phyloP scores from a whole-genome alignment of 2,329 filamentous ascomycete species.

The Fusarium annulatum region DNA sequence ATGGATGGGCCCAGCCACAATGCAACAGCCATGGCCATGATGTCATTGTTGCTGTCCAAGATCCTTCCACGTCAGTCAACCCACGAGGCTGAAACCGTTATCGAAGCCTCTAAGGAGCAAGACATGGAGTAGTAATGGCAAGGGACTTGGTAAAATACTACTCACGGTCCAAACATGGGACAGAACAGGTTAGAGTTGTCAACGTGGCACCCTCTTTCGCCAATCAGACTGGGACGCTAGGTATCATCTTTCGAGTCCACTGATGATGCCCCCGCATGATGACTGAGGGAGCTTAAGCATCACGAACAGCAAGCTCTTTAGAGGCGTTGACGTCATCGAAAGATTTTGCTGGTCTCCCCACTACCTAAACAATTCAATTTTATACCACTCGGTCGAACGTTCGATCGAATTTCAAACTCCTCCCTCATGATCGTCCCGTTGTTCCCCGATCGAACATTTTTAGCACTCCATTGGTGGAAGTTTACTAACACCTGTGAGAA shows the following conservation, averaged over 20 bases:
- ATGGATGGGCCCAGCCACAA: conserved; percentile 26
- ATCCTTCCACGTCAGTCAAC: conserved; percentile 41
- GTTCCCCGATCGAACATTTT: not conserved
- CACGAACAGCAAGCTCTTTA: conserved; percentile 23
- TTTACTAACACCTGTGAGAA: conserved; percentile 8
- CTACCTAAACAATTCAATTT: not conserved
- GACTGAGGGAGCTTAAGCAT: conserved; percentile 1
- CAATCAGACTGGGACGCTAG: conserved; percentile 32
- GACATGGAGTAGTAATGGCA: conserved; percentile 10
- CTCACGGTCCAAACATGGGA: conserved; percentile 1
- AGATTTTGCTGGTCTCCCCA: not conserved
- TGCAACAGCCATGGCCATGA: conserved; percentile 28
- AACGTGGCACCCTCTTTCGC: conserved; percentile 41
- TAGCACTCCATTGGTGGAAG: conserved; percentile 32
- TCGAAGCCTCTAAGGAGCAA: conserved; percentile 10
- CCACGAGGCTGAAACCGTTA: conserved; percentile 44
- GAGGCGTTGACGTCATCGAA: conserved; percentile 43
- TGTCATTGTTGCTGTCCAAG: conserved; percentile 35
- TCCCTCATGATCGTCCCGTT: not conserved
- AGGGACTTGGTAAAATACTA: conserved; percentile 14
- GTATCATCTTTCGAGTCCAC: conserved; percentile 23
- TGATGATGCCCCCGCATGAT: conserved; percentile 27
- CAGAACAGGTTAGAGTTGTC: conserved; percentile 30
- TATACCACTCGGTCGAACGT: not conserved
- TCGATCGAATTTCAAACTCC: not conserved